Conservation (phyloP, 352 stramenopile species). For the Poterioochromonas sp. region DNA sequence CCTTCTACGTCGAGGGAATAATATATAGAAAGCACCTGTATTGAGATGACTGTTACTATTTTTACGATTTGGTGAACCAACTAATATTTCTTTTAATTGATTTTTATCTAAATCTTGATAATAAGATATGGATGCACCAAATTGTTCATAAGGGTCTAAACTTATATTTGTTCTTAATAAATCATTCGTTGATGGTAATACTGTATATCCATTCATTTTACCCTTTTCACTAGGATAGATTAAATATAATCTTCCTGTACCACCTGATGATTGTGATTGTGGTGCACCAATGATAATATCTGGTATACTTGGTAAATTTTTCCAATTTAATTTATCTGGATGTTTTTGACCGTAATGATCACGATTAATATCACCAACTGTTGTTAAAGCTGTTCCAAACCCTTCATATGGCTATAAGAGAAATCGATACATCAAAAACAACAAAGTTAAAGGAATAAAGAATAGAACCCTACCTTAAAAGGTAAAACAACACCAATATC, state of each 20-base stretch:
- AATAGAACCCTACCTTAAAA: neutral
- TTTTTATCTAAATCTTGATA: conserved; percentile 18
- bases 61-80: neutral
- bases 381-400: neutral
- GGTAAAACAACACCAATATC: neutral
- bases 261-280: neutral
- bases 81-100: neutral
- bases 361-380: conserved; percentile 18
- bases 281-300: conserved; percentile 21
- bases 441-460: neutral
- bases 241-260: neutral
- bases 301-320: neutral
- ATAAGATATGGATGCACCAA: neutral
- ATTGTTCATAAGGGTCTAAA: neutral
- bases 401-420: neutral
- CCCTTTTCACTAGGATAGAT: neutral
- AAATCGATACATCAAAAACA: neutral
- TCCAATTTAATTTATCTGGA: neutral
- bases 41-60: neutral
- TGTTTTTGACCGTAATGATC: neutral
- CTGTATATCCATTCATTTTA: neutral
- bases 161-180: neutral
- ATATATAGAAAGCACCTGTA: conserved; percentile 14
- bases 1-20: conserved; percentile 4
- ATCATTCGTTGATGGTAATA: neutral